Conservation (phyloP, 2,329 filamentous ascomycete species). For the Alternaria sp. region DNA sequence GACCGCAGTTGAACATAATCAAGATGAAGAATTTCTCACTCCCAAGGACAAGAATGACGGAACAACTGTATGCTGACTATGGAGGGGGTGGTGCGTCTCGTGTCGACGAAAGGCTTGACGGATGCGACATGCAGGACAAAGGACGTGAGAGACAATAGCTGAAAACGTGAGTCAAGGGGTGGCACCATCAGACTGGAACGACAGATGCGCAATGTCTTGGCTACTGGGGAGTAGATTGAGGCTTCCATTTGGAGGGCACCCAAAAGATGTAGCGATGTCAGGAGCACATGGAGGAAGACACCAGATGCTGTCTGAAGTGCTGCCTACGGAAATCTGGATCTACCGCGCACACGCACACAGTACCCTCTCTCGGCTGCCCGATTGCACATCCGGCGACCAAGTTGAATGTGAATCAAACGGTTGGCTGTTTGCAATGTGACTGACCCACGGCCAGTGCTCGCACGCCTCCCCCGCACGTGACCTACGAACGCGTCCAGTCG, state of each 20-base stretch:
- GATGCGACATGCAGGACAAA: constrained; percentile 3
- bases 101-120: background rate
- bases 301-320: background rate
- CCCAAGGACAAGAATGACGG: constrained; percentile 10
- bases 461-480: constrained; percentile 13
- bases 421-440: constrained; percentile 2
- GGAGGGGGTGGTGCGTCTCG: background rate
- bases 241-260: background rate
- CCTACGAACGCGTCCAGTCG: constrained; percentile 13
- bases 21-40: constrained; percentile 27
- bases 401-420: background rate
- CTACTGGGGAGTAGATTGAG: background rate
- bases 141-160: constrained; percentile 5
- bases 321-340: background rate
- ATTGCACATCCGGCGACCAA: background rate
- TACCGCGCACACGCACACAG: background rate
- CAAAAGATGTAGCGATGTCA: background rate
- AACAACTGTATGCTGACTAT: constrained; percentile 14
- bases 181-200: background rate
- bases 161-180: background rate
- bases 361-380: background rate
- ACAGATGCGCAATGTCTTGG: background rate
- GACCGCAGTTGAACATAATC: constrained; percentile 34
- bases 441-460: background rate
- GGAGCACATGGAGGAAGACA: background rate